A percentile compares a stretch with the other conserved stretches of the same genome.
Evolutionary conservation across 2,329 filamentous ascomycete genomes (phyloP).

Genomic region (Fusarium napiforme): DNA sequence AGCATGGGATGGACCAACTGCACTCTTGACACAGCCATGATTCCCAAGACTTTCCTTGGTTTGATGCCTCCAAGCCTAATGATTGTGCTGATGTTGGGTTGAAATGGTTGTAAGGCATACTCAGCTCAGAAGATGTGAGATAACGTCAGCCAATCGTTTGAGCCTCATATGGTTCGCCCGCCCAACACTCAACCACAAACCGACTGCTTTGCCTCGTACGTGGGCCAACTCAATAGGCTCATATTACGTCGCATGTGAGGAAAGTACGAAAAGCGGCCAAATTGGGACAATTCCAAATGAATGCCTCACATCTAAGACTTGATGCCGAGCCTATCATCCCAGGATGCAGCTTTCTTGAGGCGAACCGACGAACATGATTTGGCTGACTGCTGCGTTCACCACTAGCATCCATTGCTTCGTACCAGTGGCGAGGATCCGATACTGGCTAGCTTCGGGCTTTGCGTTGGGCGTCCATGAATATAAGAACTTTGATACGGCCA

Average conservation of each 20-base stretch:
- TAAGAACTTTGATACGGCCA: constrained; percentile 13
- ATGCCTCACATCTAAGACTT: neutral
- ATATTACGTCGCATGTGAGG: neutral
- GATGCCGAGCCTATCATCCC: neutral
- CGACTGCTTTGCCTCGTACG: constrained; percentile 18
- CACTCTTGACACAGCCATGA: neutral
- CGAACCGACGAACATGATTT: neutral
- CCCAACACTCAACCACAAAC: constrained; percentile 13
- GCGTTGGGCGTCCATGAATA: constrained; percentile 10
- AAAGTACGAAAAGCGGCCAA: neutral
- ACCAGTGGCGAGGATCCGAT: neutral
- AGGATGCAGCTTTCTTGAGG: neutral
- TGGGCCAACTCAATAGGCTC: constrained; percentile 1
- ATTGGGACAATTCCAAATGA: neutral
- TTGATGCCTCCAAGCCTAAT: constrained; percentile 29
- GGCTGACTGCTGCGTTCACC: neutral
- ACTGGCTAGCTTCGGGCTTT: constrained; percentile 1
- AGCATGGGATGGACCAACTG: neutral
- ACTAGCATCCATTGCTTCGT: neutral
- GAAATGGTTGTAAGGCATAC: constrained; percentile 10
- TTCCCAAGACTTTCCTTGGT: neutral
- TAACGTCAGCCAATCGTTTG: constrained; percentile 32
- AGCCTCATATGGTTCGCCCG: constrained; percentile 27
- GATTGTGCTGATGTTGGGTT: constrained; percentile 15
- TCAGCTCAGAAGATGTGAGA: constrained; percentile 5